These are phyloP conservation scores for Phlebiopsis gigantea DNA, from an alignment of 768 basidiomycete species.

Conservation along the genomic window DNA sequence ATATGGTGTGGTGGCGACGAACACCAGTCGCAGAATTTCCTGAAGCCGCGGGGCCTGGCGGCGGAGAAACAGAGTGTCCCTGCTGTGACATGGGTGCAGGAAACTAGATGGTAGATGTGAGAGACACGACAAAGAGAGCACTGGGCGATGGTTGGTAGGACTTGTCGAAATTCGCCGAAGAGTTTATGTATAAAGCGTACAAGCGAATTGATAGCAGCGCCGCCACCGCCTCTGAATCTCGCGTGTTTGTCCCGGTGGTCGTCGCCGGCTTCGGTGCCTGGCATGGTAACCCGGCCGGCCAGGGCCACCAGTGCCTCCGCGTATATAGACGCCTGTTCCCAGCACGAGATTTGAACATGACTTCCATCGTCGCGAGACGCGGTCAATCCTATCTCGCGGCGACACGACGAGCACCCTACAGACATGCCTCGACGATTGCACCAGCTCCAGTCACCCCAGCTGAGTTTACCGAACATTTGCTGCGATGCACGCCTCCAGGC, in stretches of 20 bases:
- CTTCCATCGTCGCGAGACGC: not conserved
- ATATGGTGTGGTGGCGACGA: constrained; percentile 82
- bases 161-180: constrained; percentile 10
- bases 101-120: constrained; percentile 8
- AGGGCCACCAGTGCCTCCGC: constrained; percentile 2
- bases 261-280: not conserved
- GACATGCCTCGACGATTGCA: not conserved
- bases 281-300: constrained; percentile 12
- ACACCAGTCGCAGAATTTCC: constrained; percentile 40
- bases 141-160: not conserved
- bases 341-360: constrained; percentile 1
- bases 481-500: constrained; percentile 39
- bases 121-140: constrained; percentile 11
- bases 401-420: not conserved
- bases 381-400: not conserved
- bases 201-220: not conserved
- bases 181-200: constrained; percentile 5
- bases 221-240: constrained; percentile 1
- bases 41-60: constrained; percentile 33
- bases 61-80: constrained; percentile 36
- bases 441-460: constrained; percentile 31
- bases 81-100: constrained; percentile 31
- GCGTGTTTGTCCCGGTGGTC: not conserved
- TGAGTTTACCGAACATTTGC: constrained; percentile 49
- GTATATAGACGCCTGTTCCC: not conserved